Base-by-base conservation (phyloP, 768 basidiomycete species). In the Rhodotorula kratochvilovae region DNA sequence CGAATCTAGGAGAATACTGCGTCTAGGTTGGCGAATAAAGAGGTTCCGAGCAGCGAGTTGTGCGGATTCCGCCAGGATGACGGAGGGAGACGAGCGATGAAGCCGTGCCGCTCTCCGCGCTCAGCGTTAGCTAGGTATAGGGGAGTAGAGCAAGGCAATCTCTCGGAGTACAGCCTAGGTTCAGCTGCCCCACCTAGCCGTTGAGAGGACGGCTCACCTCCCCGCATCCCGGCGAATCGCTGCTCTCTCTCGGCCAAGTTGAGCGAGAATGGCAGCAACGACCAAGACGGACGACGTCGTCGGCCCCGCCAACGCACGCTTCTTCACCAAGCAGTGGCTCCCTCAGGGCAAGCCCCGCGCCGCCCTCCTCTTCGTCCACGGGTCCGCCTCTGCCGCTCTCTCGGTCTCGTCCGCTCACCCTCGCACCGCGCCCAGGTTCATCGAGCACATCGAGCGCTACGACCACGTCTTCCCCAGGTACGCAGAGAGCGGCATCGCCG, bases 371-470 rank as follows among this genome's bases (percentile, higher is more conserved):
- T 76, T 76, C 42, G 66, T 76, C 2, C 75, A 76, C 31, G 75
- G 74, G 74, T 61, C 13, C 29, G 66, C 25, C 59, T 61, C 31
- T n/a, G 8, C 43, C 25, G 2, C 19, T 31, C 60, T 59, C 67
- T 15, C n/a, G n/a, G n/a, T n/a, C n/a, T n/a, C n/a, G 39, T 39
- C 13, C 39, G 39, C 39, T 39, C 39, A 39, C 45, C 51, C 55
- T 45, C 6, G 27, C 23, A 19, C 29, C 12, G n/a, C 23, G 11
- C 11, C 3, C 72, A 76, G 75, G 21, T 76, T 76, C 62, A 58
- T 73, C 33, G 75, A 76, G 61, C 72, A 70, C 61, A 63, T 76
- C 50, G 53, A 64, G 58, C 64, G 77, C 13, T 78, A 78, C 70
- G 70, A 76, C 50, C 71, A 75, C 54, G 68, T 69, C 56, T 78